Base-by-base conservation (phyloP, 495 filamentous ascomycete species). In the Aspergillus sparsus region DNA sequence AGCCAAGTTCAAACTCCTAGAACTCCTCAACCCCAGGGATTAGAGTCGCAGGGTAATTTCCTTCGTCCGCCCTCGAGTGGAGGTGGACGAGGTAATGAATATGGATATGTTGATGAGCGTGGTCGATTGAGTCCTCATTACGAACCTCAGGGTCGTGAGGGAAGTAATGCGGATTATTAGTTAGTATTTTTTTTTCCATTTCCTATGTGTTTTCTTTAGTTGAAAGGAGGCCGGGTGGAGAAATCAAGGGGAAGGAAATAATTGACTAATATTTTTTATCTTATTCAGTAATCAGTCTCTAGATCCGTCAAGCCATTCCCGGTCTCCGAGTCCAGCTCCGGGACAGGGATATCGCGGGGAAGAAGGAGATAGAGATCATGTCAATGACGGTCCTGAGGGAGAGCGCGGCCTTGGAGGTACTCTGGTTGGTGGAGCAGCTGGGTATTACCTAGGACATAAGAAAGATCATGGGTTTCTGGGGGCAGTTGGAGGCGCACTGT, bases 401-500 rank as follows among this genome's bases (percentile, higher is more conserved):
- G 62, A 83, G 34, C 79, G 79, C 31, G 76, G 76, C 11, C 58
- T 83, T 0, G 72, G 69, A 13, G 71, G 78, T 13, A 66, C 76
- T 0, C 62, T 82, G 3, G 70, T 71, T 34, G 80, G 80, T 27
- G 80, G 80, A 41, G 71, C 75, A 32, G 72, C 80, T 3, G 80
- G 80, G 9, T 76, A 77, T 36, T 80, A 73, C 55, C 60, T 77
- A 0, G 80, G 80, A 1, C 74, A 77, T 42, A 79, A 82, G 66
- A 72, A 70, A 33, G 68, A 74, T 3, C 80, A 83, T 63, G 78
- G 77, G 0, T 55, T 83, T 2, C 56, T 83, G 21, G 80, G 80
- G 21, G 74, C 80, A 15, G 63, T 82, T 34, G 78, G 77, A 7
- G 80, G 80, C 47, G 81, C 81, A 0, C 66, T 84, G 13, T 51